phyloP scores from a whole-genome alignment of 495 filamentous ascomycete species.

The Neurospora intermedia region DNA sequence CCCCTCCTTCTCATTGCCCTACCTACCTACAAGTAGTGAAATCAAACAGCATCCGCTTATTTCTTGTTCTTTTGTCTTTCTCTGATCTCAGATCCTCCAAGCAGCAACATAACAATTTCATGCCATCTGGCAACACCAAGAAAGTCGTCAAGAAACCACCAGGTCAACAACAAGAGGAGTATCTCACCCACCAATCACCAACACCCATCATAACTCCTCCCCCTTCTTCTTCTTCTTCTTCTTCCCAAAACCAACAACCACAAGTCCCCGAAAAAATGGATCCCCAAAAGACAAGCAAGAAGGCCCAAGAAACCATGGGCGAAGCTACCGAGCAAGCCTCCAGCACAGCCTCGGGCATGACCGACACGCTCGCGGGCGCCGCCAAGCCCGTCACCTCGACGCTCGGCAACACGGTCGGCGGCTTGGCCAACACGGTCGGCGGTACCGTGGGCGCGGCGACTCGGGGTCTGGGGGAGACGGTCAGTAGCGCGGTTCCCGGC shows the following conservation, averaged over 20 bases:
- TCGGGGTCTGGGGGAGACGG: constrained; percentile 49
- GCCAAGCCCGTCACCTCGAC: constrained; percentile 48
- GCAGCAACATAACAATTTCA: not conserved
- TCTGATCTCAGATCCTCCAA: not conserved
- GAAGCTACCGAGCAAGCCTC: constrained; percentile 32
- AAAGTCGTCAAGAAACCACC: not conserved
- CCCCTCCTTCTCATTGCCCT: not conserved
- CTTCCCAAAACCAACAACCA: not conserved
- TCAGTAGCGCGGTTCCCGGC: constrained; percentile 47
- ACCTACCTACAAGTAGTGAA: not conserved
- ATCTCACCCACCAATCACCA: not conserved
- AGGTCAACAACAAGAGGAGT: not conserved
- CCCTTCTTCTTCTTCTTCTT: not conserved
- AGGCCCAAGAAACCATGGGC: not conserved
- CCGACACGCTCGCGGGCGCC: constrained; percentile 48
- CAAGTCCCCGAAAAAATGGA: not conserved
- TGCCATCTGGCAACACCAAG: not conserved
- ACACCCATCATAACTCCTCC: not conserved
- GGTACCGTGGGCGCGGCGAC: constrained; percentile 52
- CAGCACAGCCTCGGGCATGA: constrained; percentile 38
- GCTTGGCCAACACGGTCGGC: constrained; percentile 49
- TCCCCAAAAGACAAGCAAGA: constrained; percentile 3
- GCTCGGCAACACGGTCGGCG: constrained; percentile 33
- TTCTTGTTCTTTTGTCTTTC: not conserved
- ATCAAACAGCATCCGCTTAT: not conserved